A percentile compares a stretch with the other conserved stretches of the same genome.
phyloP scores from a whole-genome alignment of 2,329 filamentous ascomycete genomes.

The Xylaria sp. region DNA sequence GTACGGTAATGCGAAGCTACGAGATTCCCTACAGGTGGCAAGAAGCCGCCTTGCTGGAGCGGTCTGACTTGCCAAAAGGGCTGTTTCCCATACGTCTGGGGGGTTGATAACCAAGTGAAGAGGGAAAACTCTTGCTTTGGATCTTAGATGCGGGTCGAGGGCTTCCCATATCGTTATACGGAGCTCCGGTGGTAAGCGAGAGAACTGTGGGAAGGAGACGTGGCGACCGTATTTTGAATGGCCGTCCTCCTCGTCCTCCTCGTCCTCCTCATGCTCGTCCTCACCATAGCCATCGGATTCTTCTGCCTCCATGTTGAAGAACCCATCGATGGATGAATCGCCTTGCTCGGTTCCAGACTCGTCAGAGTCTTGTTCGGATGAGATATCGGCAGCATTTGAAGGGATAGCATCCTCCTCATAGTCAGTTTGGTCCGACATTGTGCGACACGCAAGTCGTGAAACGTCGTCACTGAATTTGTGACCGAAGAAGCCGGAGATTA shows the following conservation, averaged over 20 bases:
- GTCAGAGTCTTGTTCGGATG: slow-evolving; percentile 35
- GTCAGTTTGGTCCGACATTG: slow-evolving; percentile 45
- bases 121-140: slow-evolving; percentile 44
- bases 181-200: slow-evolving; percentile 50
- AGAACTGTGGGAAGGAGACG: slow-evolving; percentile 51
- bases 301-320: slow-evolving; percentile 50
- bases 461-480: background rate
- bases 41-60: slow-evolving; percentile 48
- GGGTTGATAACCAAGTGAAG: background rate
- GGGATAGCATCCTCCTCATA: slow-evolving; percentile 37
- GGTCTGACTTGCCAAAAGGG: slow-evolving; percentile 46
- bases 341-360: slow-evolving; percentile 38
- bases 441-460: slow-evolving; percentile 11
- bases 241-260: slow-evolving; percentile 29
- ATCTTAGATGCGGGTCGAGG: slow-evolving; percentile 49
- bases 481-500: background rate
- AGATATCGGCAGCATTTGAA: slow-evolving; percentile 20
- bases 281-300: slow-evolving; percentile 43
- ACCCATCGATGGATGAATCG: slow-evolving; percentile 19
- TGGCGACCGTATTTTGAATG: slow-evolving; percentile 2
- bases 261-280: slow-evolving; percentile 24
- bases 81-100: slow-evolving; percentile 37
- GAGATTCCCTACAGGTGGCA: slow-evolving; percentile 49
- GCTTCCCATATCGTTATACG: slow-evolving; percentile 51
- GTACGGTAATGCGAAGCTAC: slow-evolving; percentile 45